Evolutionary conservation across 2,329 filamentous ascomycete species (phyloP).

Genomic region (Colletotrichum acutatum): DNA sequence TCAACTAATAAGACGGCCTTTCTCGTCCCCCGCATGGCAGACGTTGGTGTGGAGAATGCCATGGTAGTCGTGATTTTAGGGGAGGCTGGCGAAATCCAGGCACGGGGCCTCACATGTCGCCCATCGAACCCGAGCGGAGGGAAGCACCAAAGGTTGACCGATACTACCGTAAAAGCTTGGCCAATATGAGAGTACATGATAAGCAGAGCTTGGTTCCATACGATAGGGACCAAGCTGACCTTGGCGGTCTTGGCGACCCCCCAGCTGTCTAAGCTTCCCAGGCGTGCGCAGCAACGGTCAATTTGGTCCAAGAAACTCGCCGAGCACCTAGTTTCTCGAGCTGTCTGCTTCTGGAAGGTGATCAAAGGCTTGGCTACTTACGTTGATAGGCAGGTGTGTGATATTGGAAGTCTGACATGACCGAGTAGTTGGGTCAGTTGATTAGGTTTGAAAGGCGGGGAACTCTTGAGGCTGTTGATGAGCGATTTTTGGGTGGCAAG

Average conservation of each 20-base stretch:
- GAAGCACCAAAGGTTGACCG: background rate
- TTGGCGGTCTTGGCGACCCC: slow-evolving; percentile 15
- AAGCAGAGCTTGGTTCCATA: slow-evolving; percentile 20
- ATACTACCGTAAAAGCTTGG: slow-evolving; percentile 14
- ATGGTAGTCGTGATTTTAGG: slow-evolving; percentile 1
- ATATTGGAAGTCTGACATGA: background rate
- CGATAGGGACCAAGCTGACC: background rate
- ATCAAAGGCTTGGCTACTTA: background rate
- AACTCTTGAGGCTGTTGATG: background rate
- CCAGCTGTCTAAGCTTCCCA: background rate
- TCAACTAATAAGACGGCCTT: background rate
- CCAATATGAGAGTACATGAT: slow-evolving; percentile 1
- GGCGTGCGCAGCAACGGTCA: background rate
- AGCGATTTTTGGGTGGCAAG: background rate
- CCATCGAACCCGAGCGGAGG: background rate
- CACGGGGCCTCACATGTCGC: background rate
- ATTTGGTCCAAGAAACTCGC: background rate
- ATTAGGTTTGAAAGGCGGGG: background rate
- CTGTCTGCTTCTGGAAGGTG: slow-evolving; percentile 10
- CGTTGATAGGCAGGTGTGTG: background rate
- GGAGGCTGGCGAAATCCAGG: slow-evolving; percentile 20
- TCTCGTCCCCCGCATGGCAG: slow-evolving; percentile 3
- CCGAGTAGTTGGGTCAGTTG: background rate
- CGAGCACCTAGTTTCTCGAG: background rate
- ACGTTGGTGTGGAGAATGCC: slow-evolving; percentile 14